Conservation (phyloP, 176 grass and related monocot genomes). For the Miscanthus lutarioriparius region DNA sequence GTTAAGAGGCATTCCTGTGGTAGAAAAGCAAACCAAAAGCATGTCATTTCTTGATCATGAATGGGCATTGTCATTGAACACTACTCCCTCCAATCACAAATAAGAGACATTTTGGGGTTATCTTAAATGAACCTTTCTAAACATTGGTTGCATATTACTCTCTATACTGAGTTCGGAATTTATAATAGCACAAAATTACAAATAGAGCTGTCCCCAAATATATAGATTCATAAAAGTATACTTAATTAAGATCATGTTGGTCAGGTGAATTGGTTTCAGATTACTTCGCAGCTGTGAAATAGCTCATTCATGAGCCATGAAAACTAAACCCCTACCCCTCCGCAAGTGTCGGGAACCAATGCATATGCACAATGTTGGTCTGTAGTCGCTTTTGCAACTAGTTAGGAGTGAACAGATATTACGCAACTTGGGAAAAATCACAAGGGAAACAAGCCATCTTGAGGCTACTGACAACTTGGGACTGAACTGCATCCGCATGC, state of each 20-base stretch:
- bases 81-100: background rate
- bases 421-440: background rate
- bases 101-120: background rate
- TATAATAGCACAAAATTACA: background rate
- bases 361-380: background rate
- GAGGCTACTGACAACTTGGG: background rate
- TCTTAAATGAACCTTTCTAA: background rate
- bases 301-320: background rate
- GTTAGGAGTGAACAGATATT: background rate
- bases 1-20: conserved; percentile 84
- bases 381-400: background rate
- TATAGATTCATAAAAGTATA: background rate
- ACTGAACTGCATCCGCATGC: background rate
- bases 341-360: background rate
- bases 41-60: conserved; percentile 20
- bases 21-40: conserved; percentile 39
- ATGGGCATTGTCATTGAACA: background rate
- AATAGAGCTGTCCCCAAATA: background rate
- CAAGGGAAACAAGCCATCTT: background rate
- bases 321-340: background rate
- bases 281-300: background rate
- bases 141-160: background rate
- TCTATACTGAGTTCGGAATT: background rate
- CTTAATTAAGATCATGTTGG: background rate
- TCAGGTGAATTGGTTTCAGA: background rate